Percentiles rank a stretch among this genome's conserved stretches.
phyloP scores from a whole-genome alignment of 2,329 filamentous ascomycete genomes.

The Monosporascus sp. region DNA sequence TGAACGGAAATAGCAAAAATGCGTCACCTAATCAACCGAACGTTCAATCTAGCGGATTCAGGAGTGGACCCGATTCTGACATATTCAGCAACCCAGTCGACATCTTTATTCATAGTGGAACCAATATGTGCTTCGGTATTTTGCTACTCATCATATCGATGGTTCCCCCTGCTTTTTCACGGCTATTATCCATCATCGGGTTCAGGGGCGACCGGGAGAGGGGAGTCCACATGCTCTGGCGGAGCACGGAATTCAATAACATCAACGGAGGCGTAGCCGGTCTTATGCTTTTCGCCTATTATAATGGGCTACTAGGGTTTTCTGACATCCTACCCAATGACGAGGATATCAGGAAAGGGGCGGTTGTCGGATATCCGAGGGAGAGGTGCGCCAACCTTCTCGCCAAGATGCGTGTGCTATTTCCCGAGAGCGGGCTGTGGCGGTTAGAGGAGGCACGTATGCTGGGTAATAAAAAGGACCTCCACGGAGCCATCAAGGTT shows the following conservation, averaged over 20 bases:
- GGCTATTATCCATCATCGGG: slow-evolving; percentile 79
- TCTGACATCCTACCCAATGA: slow-evolving; percentile 77
- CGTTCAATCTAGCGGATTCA: slow-evolving; percentile 1
- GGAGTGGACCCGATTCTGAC: slow-evolving; percentile 51
- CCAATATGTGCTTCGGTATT: slow-evolving; percentile 84
- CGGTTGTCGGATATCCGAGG: slow-evolving; percentile 64
- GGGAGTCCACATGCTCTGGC: slow-evolving; percentile 84
- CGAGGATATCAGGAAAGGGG: slow-evolving; percentile 47
- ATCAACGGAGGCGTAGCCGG: slow-evolving; percentile 89
- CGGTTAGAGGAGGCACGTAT: slow-evolving; percentile 80
- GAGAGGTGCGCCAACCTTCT: slow-evolving; percentile 64
- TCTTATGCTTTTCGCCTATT: slow-evolving; percentile 75
- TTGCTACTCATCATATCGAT: slow-evolving; percentile 84
- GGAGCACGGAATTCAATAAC: slow-evolving; percentile 77
- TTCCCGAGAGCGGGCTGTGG: slow-evolving; percentile 82
- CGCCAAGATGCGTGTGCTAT: slow-evolving; percentile 66
- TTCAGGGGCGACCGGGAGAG: slow-evolving; percentile 83
- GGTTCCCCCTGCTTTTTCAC: slow-evolving; percentile 85
- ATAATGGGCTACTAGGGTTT: slow-evolving; percentile 79
- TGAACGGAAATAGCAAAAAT: slow-evolving; percentile 9
- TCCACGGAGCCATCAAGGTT: slow-evolving; percentile 63
- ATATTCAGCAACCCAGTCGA: slow-evolving; percentile 73
- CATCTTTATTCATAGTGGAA: slow-evolving; percentile 81
- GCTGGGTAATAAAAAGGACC: slow-evolving; percentile 58
- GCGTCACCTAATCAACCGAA: background rate